These are phyloP conservation scores for Cantharellus anzutake DNA, from an alignment of 768 basidiomycete species.

Conservation along the genomic window DNA sequence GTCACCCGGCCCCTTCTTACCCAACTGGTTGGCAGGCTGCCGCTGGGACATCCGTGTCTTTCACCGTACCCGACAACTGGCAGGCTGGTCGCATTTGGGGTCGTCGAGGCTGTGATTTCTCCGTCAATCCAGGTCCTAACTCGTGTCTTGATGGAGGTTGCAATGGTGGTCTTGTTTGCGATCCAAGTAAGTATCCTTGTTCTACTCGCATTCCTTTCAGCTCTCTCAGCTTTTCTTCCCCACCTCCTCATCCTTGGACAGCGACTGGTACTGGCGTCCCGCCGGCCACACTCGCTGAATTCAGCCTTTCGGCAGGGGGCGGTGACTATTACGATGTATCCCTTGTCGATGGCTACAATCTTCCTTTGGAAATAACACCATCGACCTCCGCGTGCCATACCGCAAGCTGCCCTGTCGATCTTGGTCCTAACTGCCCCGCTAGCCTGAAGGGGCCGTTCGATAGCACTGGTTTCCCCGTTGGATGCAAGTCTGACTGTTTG, in stretches of 20 bases:
- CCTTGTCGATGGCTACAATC: conserved; percentile 7
- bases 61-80: conserved; percentile 13
- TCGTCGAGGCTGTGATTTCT: conserved; percentile 8
- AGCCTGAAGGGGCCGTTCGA: conserved; percentile 5
- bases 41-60: conserved; percentile 2
- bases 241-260: not conserved
- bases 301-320: conserved; percentile 4
- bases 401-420: conserved; percentile 9
- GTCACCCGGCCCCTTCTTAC: too few relatives aligned
- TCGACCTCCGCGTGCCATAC: not conserved
- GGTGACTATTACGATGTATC: conserved; percentile 9
- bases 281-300: conserved; percentile 10
- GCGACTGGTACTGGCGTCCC: conserved; percentile 19
- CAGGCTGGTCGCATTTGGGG: conserved; percentile 10
- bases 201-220: not conserved
- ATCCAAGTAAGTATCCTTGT: conserved; percentile 9
- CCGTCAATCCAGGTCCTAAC: conserved; percentile 7
- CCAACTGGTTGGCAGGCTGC: conserved; percentile 7
- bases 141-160: conserved; percentile 9
- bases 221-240: too few relatives aligned
- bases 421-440: conserved; percentile 3
- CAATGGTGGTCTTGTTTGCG: conserved; percentile 20
- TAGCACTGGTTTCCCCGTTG: conserved; percentile 10
- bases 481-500: conserved; percentile 11
- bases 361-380: not conserved